Percentiles rank a stretch among this genome's conserved stretches.
phyloP scores from a whole-genome alignment of 306 rosid species.

The Vigna nakashimae region DNA sequence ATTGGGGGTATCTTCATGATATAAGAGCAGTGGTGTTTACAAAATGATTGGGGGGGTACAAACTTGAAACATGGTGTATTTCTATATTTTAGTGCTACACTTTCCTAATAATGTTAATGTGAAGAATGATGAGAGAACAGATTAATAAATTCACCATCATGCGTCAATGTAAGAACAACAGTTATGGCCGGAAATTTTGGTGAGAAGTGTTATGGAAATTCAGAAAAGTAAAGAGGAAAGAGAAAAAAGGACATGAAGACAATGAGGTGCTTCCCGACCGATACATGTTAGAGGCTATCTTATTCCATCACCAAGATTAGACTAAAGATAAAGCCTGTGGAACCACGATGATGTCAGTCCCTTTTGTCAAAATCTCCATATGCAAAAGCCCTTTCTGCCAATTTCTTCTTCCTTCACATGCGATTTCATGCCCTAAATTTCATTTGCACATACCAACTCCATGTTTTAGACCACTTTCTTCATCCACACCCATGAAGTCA shows the following conservation, averaged over 20 bases:
- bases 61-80: background rate
- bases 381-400: background rate
- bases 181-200: constrained; percentile 15
- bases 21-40: no score
- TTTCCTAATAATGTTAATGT: background rate
- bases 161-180: background rate
- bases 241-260: constrained; percentile 18
- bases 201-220: constrained; percentile 2
- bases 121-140: background rate
- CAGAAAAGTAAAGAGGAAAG: constrained; percentile 25
- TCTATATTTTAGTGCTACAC: background rate
- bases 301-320: constrained; percentile 4
- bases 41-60: background rate
- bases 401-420: constrained; percentile 18
- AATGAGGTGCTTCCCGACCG: constrained; percentile 31
- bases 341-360: constrained; percentile 35
- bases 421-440: constrained; percentile 34
- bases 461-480: constrained; percentile 37
- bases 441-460: constrained; percentile 35
- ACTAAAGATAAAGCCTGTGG: constrained; percentile 44
- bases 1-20: no score
- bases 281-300: constrained; percentile 34
- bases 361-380: constrained; percentile 9
- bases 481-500: background rate
- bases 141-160: background rate